Percentiles rank a stretch among this genome's conserved stretches.
Evolutionary conservation across 176 grass and related monocot genomes (phyloP).

Genomic region (Sorghum bicolor): Sorghum_bicolor_NCBIv3 NC_012875.2:49302501-49303000

Average conservation of each 20-base stretch:
- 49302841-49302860: constrained; percentile 39
- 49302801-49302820: neutral
- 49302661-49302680: neutral
- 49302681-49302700: constrained; percentile 33
- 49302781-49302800: constrained; percentile 21
- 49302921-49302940: too few species aligned
- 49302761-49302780: constrained; percentile 50
- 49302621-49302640: constrained; percentile 6
- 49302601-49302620: constrained; percentile 32
- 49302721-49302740: constrained; percentile 34
- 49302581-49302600: constrained; percentile 22
- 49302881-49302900: neutral
- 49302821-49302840: constrained; percentile 19
- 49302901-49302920: neutral
- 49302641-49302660: constrained; percentile 5
- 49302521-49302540: neutral
- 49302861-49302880: constrained; percentile 11
- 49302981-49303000: too few species aligned
- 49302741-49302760: constrained; percentile 47
- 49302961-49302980: too few species aligned
- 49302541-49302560: neutral
- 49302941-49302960: too few species aligned
- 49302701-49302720: constrained; percentile 6
- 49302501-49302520: neutral
- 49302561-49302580: neutral